phyloP scores from a whole-genome alignment of 768 basidiomycete species.

The Thelephora ganbajun region DNA sequence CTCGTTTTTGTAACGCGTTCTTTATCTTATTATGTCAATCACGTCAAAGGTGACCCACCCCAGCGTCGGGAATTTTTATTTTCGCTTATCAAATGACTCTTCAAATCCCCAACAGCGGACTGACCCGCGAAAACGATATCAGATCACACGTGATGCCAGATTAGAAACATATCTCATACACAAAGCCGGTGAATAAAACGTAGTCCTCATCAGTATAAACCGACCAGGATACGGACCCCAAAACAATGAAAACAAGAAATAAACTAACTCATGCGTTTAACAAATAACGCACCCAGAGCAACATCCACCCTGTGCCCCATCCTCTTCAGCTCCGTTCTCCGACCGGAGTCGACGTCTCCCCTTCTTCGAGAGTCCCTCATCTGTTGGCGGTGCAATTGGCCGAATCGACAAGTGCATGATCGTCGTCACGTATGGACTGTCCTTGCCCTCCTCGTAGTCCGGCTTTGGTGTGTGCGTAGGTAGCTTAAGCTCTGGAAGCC shows the following conservation, averaged over 20 bases:
- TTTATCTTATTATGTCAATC: no score
- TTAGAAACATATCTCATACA: constrained; percentile 1
- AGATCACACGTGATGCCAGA: not conserved
- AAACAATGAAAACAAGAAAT: no score
- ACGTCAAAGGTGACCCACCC: no score
- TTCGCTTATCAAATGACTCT: not conserved
- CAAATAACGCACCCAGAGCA: constrained; percentile 27
- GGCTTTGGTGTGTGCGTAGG: constrained; percentile 13
- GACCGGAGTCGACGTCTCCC: constrained; percentile 15
- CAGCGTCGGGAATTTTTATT: not conserved
- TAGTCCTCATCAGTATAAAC: not conserved
- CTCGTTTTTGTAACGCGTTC: no score
- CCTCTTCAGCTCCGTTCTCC: constrained; percentile 9
- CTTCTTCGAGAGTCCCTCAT: constrained; percentile 41
- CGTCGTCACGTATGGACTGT: constrained; percentile 28
- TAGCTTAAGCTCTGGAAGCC: constrained; percentile 16
- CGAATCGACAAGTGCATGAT: constrained; percentile 70
- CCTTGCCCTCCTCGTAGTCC: constrained; percentile 6
- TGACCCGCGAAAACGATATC: not conserved
- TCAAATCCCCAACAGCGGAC: not conserved
- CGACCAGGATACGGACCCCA: not conserved
- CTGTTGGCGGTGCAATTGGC: constrained; percentile 34
- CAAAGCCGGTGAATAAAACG: not conserved
- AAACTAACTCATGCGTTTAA: constrained; percentile 7
- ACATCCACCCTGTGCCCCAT: constrained; percentile 17